phyloP scores from a whole-genome alignment of 352 stramenopile genomes.

The Peronospora destructor region DNA sequence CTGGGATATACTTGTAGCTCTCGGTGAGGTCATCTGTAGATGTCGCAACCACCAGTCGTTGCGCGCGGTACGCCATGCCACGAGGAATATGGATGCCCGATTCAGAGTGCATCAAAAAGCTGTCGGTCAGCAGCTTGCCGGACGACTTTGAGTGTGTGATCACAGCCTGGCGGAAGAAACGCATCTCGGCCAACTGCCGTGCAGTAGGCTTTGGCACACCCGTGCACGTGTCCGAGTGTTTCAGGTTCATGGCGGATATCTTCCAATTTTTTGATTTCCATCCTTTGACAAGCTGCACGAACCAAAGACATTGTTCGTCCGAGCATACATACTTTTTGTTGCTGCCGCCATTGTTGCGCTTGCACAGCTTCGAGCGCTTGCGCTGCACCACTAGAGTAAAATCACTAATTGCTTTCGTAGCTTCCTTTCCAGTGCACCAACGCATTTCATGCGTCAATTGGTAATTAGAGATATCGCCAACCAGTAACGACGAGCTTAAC shows the following conservation, averaged over 20 bases:
- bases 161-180: constrained; percentile 65
- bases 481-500: constrained; percentile 32
- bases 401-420: constrained; percentile 69
- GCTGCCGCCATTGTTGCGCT: constrained; percentile 71
- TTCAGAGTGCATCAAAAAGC: constrained; percentile 60
- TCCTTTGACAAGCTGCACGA: constrained; percentile 70
- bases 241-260: constrained; percentile 84
- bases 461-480: constrained; percentile 60
- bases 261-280: constrained; percentile 87
- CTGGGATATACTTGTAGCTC: constrained; percentile 81
- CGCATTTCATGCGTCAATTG: constrained; percentile 74
- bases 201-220: constrained; percentile 63
- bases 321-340: constrained; percentile 87
- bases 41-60: constrained; percentile 57
- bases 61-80: constrained; percentile 63
- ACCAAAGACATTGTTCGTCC: constrained; percentile 64
- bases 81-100: constrained; percentile 60
- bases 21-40: constrained; percentile 68
- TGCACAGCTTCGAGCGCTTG: constrained; percentile 74
- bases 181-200: constrained; percentile 70
- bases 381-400: constrained; percentile 72
- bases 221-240: constrained; percentile 60
- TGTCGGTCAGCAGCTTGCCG: constrained; percentile 75
- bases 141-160: constrained; percentile 72
- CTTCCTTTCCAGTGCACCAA: constrained; percentile 73